Percentiles rank a stretch among this genome's conserved stretches.
Evolutionary conservation across 2,329 filamentous ascomycete species (phyloP).

Genomic region (Gliomastix tumulicola): DNA sequence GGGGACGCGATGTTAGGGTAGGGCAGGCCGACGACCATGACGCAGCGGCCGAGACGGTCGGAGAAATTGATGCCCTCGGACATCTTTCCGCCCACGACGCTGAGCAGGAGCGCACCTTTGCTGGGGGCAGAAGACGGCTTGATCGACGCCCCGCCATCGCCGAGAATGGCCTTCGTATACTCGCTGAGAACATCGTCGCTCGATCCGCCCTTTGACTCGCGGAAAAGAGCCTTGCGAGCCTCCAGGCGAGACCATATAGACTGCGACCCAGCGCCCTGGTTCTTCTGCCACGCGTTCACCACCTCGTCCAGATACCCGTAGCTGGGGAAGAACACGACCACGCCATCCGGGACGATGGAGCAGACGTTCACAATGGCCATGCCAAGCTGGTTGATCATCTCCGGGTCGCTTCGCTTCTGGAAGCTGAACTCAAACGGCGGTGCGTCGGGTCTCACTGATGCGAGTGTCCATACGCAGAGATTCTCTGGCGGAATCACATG

Average conservation of each 20-base stretch:
- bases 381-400: constrained; percentile 70
- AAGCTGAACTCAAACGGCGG: constrained; percentile 80
- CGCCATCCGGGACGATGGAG: constrained; percentile 72
- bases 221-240: constrained; percentile 55
- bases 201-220: constrained; percentile 44
- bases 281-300: constrained; percentile 51
- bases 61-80: constrained; percentile 99
- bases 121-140: no score
- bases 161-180: constrained; percentile 64
- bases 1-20: constrained; percentile 86
- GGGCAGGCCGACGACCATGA: constrained; percentile 85
- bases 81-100: constrained; percentile 89
- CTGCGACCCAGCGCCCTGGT: constrained; percentile 15
- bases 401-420: constrained; percentile 61
- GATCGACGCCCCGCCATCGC: constrained; percentile 20
- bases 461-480: constrained; percentile 70
- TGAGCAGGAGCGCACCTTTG: constrained; percentile 72
- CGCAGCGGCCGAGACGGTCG: constrained; percentile 79
- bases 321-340: constrained; percentile 93
- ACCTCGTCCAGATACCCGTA: constrained; percentile 85
- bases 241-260: constrained; percentile 53
- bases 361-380: constrained; percentile 65
- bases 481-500: constrained; percentile 86
- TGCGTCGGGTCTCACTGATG: constrained; percentile 28
- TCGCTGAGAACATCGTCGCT: constrained; percentile 65